Conservation (phyloP, 345 rosid genomes). For the Eutrema heterophyllum region DNA sequence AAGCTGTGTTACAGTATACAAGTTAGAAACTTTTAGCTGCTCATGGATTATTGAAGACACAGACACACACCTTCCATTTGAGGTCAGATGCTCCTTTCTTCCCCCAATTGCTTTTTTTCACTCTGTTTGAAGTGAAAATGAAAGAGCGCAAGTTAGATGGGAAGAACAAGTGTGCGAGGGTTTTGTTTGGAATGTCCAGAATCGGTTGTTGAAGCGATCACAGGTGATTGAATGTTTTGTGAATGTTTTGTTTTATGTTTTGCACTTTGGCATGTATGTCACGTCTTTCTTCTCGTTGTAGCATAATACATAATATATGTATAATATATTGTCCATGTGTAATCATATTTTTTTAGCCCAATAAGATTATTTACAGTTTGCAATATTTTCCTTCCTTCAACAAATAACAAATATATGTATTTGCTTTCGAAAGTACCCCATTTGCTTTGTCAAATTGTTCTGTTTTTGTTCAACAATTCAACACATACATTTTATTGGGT, state of each 20-base stretch:
- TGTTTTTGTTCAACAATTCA: no score
- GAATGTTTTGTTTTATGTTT: neutral
- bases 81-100: neutral
- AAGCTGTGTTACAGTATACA: constrained; percentile 7
- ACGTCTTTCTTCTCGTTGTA: neutral
- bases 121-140: neutral
- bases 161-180: neutral
- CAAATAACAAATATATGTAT: neutral
- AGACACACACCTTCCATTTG: constrained; percentile 1
- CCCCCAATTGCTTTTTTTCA: neutral
- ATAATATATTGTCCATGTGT: neutral
- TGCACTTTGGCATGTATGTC: neutral
- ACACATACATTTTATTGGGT: no score
- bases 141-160: neutral
- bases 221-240: neutral
- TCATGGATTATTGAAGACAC: constrained; percentile 4
- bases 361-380: neutral
- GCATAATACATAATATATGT: constrained; percentile 6
- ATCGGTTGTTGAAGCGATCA: constrained; percentile 8
- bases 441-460: no score
- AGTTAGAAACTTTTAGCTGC: constrained; percentile 4
- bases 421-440: no score
- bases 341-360: constrained; percentile 1
- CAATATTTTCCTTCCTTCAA: neutral
- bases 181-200: neutral